phyloP scores from a whole-genome alignment of 208 protist species.

The Trypanosoma grayi region DNA sequence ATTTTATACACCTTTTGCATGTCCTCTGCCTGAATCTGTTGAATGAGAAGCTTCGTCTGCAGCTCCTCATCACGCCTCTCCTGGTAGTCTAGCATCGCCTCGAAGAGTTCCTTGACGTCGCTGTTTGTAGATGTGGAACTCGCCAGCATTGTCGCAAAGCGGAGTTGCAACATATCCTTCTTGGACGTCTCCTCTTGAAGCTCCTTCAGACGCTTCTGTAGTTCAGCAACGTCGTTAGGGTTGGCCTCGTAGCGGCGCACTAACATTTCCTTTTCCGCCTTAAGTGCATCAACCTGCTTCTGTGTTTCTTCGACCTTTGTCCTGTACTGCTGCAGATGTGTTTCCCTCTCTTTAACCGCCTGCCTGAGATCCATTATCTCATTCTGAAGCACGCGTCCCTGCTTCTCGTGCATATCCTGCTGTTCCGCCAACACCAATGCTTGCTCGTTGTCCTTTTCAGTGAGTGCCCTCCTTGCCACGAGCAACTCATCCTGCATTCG shows the following conservation, averaged over 20 bases:
- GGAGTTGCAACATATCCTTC: constrained; percentile 46
- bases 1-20: constrained; percentile 26
- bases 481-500: constrained; percentile 21
- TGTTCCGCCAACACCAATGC: constrained; percentile 21
- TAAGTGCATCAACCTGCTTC: constrained; percentile 41
- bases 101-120: constrained; percentile 54
- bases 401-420: too few species aligned
- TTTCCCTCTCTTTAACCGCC: constrained; percentile 35
- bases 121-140: constrained; percentile 37
- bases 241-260: constrained; percentile 20
- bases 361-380: constrained; percentile 32
- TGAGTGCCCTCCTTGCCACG: constrained; percentile 21
- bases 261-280: constrained; percentile 39
- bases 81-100: constrained; percentile 76
- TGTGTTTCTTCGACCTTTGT: constrained; percentile 43
- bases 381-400: constrained; percentile 17
- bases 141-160: constrained; percentile 42
- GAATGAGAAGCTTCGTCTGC: constrained; percentile 45
- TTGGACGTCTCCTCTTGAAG: constrained; percentile 20
- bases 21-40: constrained; percentile 60
- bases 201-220: constrained; percentile 28
- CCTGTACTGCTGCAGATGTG: constrained; percentile 32
- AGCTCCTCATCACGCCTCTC: constrained; percentile 53
- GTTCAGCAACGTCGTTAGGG: constrained; percentile 21
- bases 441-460: constrained; percentile 29